phyloP scores from a whole-genome alignment of 176 grass and related monocot species.

The Guadua angustifolia region DNA sequence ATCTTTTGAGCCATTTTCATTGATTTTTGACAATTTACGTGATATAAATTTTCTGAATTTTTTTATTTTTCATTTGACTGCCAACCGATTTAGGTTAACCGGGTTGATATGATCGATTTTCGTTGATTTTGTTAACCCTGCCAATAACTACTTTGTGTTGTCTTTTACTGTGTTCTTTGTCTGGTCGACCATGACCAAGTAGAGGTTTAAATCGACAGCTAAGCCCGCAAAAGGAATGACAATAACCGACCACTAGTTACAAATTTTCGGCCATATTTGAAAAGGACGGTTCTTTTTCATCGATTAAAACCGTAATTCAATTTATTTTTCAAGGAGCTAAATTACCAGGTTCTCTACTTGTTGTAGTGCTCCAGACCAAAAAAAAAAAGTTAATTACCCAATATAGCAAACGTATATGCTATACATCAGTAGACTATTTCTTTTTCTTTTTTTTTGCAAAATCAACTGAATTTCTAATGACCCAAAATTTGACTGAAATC shows the following conservation, averaged over 20 bases:
- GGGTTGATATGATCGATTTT: too few relatives aligned
- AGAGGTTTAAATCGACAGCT: background rate
- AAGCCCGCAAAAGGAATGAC: background rate
- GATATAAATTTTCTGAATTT: too few relatives aligned
- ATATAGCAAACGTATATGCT: too few relatives aligned
- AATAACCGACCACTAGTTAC: background rate
- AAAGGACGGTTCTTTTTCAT: constrained; percentile 1
- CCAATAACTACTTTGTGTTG: background rate
- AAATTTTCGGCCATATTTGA: constrained; percentile 15
- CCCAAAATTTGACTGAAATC: too few relatives aligned
- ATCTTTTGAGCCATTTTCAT: too few relatives aligned
- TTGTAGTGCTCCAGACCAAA: background rate
- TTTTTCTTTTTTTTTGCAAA: too few relatives aligned
- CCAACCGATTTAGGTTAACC: too few relatives aligned
- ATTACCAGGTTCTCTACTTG: background rate
- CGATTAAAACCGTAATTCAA: background rate
- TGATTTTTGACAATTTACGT: too few relatives aligned
- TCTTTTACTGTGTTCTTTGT: background rate
- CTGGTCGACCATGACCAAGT: constrained; percentile 1
- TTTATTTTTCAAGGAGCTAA: background rate
- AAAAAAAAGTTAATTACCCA: background rate
- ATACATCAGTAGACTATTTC: too few relatives aligned
- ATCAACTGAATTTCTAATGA: too few relatives aligned
- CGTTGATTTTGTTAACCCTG: too few relatives aligned
- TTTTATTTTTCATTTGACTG: too few relatives aligned